phyloP scores from a whole-genome alignment of 345 rosid genomes.

The Populus pruinosa region DNA sequence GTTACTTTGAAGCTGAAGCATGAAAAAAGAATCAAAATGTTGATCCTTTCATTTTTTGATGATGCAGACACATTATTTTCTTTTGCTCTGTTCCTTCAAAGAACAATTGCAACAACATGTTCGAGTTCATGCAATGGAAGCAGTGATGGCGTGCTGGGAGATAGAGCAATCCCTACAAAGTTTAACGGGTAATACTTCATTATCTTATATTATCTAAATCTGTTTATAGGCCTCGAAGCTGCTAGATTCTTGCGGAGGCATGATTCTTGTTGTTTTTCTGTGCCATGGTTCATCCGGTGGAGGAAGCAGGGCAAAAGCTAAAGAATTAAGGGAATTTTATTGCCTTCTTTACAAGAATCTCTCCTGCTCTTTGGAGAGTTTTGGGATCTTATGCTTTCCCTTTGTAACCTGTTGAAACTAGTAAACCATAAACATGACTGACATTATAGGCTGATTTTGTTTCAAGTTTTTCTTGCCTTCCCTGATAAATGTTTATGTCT shows the following conservation, averaged over 20 bases:
- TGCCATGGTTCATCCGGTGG: neutral
- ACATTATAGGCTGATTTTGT: neutral
- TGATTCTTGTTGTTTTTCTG: neutral
- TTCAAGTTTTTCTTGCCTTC: neutral
- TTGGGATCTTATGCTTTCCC: neutral
- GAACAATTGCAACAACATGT: constrained; percentile 98
- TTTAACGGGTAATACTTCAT: constrained; percentile 57
- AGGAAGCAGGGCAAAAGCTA: neutral
- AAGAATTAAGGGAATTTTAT: neutral
- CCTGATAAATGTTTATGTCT: neutral
- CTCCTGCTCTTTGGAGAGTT: neutral
- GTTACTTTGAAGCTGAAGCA: neutral
- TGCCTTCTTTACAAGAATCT: neutral
- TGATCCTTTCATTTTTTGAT: constrained; percentile 9
- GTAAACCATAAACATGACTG: neutral
- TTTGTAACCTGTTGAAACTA: neutral
- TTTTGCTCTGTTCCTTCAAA: constrained; percentile 88
- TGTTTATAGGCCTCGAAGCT: neutral
- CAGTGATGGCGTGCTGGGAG: constrained; percentile 99
- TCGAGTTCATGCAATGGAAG: constrained; percentile 99
- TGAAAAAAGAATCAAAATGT: neutral
- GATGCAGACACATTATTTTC: constrained; percentile 81
- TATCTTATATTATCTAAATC: neutral
- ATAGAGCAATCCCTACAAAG: constrained; percentile 95
- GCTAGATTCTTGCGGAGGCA: neutral